Conservation (phyloP, 768 basidiomycete species). For the Auriscalpium orientale region DNA sequence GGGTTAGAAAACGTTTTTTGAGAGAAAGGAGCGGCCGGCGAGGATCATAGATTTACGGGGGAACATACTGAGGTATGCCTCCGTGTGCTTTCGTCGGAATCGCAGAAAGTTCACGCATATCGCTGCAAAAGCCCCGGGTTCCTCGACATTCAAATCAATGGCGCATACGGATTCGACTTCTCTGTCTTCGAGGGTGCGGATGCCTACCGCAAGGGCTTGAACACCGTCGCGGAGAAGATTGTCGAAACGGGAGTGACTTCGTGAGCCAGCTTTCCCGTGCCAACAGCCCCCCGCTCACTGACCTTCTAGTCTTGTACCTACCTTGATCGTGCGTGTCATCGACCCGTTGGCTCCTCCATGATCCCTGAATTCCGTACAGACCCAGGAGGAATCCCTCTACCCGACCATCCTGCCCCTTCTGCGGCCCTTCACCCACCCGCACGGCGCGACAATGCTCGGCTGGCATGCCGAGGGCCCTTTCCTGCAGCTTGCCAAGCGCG, state of each 20-base stretch:
- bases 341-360: background rate
- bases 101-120: background rate
- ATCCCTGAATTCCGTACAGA: constrained; percentile 33
- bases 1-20: constrained; percentile 58
- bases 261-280: constrained; percentile 36
- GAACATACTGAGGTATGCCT: constrained; percentile 60
- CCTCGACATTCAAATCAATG: constrained; percentile 86
- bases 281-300: background rate
- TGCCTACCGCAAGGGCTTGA: constrained; percentile 59
- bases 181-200: constrained; percentile 72
- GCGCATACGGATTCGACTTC: constrained; percentile 84
- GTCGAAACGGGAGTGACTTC: constrained; percentile 86
- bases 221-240: constrained; percentile 65
- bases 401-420: constrained; percentile 63
- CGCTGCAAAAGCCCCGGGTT: constrained; percentile 58
- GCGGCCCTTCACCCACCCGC: constrained; percentile 54
- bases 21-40: constrained; percentile 51
- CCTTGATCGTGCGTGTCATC: constrained; percentile 51
- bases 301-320: constrained; percentile 20
- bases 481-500: constrained; percentile 73
- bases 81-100: background rate
- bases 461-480: constrained; percentile 94
- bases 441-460: constrained; percentile 69
- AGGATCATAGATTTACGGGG: constrained; percentile 63
- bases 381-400: constrained; percentile 70